Base-by-base conservation (phyloP, 2,329 filamentous ascomycete species). In the Aureobasidium sp. region DNA sequence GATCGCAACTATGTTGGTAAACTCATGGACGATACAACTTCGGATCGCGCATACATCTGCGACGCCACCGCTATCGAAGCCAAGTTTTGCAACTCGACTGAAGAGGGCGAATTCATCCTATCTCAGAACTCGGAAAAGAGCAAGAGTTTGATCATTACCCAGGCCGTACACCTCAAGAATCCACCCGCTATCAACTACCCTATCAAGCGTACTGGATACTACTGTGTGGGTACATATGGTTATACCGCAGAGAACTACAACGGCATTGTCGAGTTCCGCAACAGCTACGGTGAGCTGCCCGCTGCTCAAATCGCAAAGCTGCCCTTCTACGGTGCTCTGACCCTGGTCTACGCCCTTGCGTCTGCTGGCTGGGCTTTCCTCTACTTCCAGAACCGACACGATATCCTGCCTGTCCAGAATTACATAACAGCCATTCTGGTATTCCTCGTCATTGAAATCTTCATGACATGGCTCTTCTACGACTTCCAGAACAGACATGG, bases 391-490 rank as follows among this genome's bases (percentile, higher is more conserved):
- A 91, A 99, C 74, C 84, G 93, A 64, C 85, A 89, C 70, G 94
- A 99, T 74, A 97, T 99, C 65, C 79, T 99, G 71, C 88, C 95
- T 17, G 94, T 99, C 2, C 94, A 99, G 76, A 99, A 99, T 74
- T 99, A 99, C 75, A 97, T 99, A 69, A 99, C 94, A 0, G 93
- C 94, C 10, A 99, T 97, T 64, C 81, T 99, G 55, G 85, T 94
- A 59, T 99, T 99, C 77, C 79, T 99, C 47, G 90, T 97, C 17
- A 77, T 97, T 17, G 94, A 99, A 75, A 96, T 97, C 87, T 80
- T 97, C 71, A 92, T 97, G 84, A 99, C 94, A 1, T 99, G 94
- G 94, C 92, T 91, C 47, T 99, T 96, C 78, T 99, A 97, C 74
- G 94, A 99, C 76, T 97, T 90, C 73, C 86, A 96, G 72, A 99